These are phyloP conservation scores for Eremothecium coryli DNA, from an alignment of 1,139 yeast genomes.

Conservation along the genomic window DNA sequence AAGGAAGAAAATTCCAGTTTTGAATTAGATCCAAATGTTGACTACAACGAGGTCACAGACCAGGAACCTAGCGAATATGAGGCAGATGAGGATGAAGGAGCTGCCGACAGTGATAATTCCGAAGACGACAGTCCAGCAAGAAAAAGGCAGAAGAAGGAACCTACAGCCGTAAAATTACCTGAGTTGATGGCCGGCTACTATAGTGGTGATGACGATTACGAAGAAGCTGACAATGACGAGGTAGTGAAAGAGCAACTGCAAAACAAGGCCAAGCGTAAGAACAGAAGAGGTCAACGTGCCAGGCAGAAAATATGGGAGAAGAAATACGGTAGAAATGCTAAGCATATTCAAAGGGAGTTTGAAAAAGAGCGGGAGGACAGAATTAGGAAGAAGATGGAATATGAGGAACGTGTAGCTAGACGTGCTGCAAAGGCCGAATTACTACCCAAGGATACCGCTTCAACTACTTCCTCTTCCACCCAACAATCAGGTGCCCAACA, in stretches of 20 bases:
- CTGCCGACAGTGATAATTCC: conserved; percentile 14
- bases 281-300: conserved; percentile 94
- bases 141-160: conserved; percentile 21
- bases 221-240: conserved; percentile 39
- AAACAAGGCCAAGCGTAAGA: conserved; percentile 47
- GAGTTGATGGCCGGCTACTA: conserved; percentile 66
- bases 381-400: conserved; percentile 52
- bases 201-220: conserved; percentile 59
- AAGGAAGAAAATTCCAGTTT: conserved; percentile 31
- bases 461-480: not conserved
- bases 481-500: conserved; percentile 4
- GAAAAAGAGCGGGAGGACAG: conserved; percentile 46
- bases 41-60: conserved; percentile 54
- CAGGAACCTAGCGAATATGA: conserved; percentile 45
- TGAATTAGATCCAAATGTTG: conserved; percentile 34
- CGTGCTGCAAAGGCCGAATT: conserved; percentile 44
- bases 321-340: conserved; percentile 79
- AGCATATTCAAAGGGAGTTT: conserved; percentile 61
- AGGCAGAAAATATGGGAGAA: conserved; percentile 93
- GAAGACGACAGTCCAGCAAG: conserved; percentile 33
- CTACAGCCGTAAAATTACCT: conserved; percentile 43
- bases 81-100: conserved; percentile 24
- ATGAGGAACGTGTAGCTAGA: conserved; percentile 62
- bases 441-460: conserved; percentile 21
- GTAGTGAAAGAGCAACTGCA: conserved; percentile 45